These are phyloP conservation scores for Xerocomellus chrysenteron DNA, from an alignment of 768 basidiomycete genomes.

Conservation along the genomic window DNA sequence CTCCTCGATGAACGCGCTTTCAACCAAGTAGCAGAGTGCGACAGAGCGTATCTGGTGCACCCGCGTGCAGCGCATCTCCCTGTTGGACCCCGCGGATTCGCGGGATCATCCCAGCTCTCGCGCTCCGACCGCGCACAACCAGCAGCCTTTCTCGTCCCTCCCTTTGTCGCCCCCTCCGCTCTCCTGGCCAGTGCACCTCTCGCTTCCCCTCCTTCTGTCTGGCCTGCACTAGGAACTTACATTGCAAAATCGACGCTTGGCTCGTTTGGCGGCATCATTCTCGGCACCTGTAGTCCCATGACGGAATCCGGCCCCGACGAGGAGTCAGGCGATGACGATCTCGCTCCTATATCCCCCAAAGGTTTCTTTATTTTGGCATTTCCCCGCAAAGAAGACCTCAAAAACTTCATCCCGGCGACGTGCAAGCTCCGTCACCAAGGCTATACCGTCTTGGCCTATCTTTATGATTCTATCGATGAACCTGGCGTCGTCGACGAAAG, in stretches of 20 bases:
- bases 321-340: background rate
- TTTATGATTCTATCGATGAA: conserved; percentile 26
- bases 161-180: conserved; percentile 48
- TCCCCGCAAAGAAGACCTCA: conserved; percentile 35
- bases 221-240: conserved; percentile 21
- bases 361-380: conserved; percentile 38
- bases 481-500: conserved; percentile 7
- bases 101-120: conserved; percentile 28
- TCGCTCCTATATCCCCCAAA: background rate
- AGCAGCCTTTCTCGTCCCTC: conserved; percentile 57
- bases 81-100: conserved; percentile 42
- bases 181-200: conserved; percentile 24
- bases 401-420: conserved; percentile 30
- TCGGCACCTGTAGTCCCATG: conserved; percentile 8
- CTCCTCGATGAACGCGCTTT: conserved; percentile 51
- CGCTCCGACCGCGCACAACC: conserved; percentile 33
- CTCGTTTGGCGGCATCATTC: conserved; percentile 40
- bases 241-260: conserved; percentile 33
- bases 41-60: conserved; percentile 41
- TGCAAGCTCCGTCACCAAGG: conserved; percentile 37
- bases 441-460: conserved; percentile 30
- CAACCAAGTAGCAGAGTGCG: conserved; percentile 29
- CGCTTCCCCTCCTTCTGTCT: conserved; percentile 19
- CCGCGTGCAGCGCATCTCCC: conserved; percentile 39
- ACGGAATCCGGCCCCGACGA: background rate